Conservation (phyloP, 129 eudicot species). For the Calendula officinalis region DNA sequence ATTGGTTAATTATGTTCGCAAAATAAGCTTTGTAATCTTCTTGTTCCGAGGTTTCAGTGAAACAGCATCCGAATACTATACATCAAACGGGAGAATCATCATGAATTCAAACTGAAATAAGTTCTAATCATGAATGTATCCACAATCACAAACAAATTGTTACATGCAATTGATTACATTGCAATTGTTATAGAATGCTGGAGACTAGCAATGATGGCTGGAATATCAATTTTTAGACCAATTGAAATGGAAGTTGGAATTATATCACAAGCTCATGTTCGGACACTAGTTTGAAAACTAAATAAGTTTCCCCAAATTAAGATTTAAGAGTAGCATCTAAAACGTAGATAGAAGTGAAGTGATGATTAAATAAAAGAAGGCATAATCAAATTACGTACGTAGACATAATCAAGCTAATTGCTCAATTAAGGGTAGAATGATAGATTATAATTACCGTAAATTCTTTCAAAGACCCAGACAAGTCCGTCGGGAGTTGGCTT, state of each 20-base stretch:
- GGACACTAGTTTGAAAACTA: not conserved
- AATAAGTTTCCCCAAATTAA: not conserved
- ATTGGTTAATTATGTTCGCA: slow-evolving; percentile 44
- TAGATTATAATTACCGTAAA: slow-evolving; percentile 47
- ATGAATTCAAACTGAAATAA: slow-evolving; percentile 6
- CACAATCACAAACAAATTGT: not conserved
- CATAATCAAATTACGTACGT: not conserved
- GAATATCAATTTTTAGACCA: too few species aligned
- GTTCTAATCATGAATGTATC: slow-evolving; percentile 8
- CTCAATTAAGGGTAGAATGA: not conserved
- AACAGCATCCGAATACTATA: slow-evolving; percentile 74
- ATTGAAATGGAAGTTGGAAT: too few species aligned
- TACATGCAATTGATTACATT: not conserved
- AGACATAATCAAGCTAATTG: not conserved
- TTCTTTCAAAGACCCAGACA: slow-evolving; percentile 68
- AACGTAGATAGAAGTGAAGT: slow-evolving; percentile 10
- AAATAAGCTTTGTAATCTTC: slow-evolving; percentile 58
- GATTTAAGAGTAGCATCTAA: not conserved
- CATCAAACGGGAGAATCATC: slow-evolving; percentile 21
- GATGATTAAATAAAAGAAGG: not conserved
- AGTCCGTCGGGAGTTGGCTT: slow-evolving; percentile 84
- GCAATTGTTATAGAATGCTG: not conserved
- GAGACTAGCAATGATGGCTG: too few species aligned
- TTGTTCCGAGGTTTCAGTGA: slow-evolving; percentile 58
- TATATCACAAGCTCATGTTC: too few species aligned